phyloP scores from a whole-genome alignment of 1,284 basidiomycete genomes.

The Sporisorium scitamineum region DNA sequence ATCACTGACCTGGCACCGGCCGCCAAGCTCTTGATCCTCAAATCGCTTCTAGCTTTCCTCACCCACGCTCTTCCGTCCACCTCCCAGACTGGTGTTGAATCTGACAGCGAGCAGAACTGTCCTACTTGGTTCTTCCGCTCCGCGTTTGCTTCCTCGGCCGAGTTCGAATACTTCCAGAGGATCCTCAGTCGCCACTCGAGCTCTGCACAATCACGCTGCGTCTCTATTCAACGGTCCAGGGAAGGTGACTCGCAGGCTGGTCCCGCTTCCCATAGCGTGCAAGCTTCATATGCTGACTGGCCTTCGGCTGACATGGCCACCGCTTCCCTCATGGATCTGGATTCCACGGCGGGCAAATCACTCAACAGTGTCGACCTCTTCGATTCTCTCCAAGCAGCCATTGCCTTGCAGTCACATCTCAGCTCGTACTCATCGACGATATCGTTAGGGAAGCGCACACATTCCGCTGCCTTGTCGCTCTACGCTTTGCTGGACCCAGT shows the following conservation, averaged over 20 bases:
- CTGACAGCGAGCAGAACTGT: slow-evolving; percentile 9
- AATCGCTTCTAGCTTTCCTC: slow-evolving; percentile 35
- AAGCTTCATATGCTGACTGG: slow-evolving; percentile 22
- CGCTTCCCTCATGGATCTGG: slow-evolving; percentile 31
- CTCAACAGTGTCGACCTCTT: slow-evolving; percentile 20
- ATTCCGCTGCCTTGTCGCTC: slow-evolving; percentile 37
- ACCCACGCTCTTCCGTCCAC: slow-evolving; percentile 20
- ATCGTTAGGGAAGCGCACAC: not conserved
- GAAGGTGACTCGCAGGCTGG: not conserved
- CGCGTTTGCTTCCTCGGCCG: slow-evolving; percentile 48
- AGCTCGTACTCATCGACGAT: not conserved
- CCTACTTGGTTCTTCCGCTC: slow-evolving; percentile 63
- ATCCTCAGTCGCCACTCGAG: slow-evolving; percentile 29
- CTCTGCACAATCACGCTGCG: slow-evolving; percentile 5
- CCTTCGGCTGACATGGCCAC: not conserved
- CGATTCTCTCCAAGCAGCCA: slow-evolving; percentile 15
- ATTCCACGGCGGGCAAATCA: slow-evolving; percentile 8
- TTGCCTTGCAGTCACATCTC: not conserved
- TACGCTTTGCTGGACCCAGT: slow-evolving; percentile 32
- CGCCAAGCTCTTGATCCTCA: slow-evolving; percentile 48
- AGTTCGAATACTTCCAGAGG: slow-evolving; percentile 54
- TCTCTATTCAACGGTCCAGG: not conserved
- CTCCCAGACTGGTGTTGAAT: not conserved
- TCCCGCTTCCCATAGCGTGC: not conserved
- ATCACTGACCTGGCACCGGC: slow-evolving; percentile 31